Conservation (phyloP, 768 basidiomycete species). For the Terana coerulea region DNA sequence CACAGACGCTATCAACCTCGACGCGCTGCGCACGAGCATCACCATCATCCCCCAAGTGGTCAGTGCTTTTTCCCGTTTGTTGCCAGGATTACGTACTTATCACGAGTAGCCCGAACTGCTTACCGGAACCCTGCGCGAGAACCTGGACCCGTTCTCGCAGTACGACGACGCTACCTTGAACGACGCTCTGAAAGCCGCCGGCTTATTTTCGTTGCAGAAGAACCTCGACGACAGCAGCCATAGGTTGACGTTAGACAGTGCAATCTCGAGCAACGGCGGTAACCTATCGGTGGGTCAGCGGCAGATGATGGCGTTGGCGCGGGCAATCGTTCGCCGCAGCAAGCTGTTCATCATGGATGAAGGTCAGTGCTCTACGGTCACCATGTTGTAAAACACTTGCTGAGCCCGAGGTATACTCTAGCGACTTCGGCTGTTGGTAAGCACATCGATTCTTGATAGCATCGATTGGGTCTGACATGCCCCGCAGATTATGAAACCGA, state of each 20-base stretch:
- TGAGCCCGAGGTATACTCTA: no score
- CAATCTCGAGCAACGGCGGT: slow-evolving; percentile 37
- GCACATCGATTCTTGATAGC: slow-evolving; percentile 33
- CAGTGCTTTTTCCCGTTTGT: slow-evolving; percentile 19
- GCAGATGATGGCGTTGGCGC: slow-evolving; percentile 55
- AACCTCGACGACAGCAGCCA: slow-evolving; percentile 29
- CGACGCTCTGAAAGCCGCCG: slow-evolving; percentile 43
- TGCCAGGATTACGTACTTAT: background rate
- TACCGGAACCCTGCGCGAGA: slow-evolving; percentile 51
- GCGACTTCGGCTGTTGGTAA: background rate
- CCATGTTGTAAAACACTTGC: slow-evolving; percentile 30
- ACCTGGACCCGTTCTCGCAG: slow-evolving; percentile 55
- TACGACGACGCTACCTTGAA: slow-evolving; percentile 51
- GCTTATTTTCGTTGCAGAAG: slow-evolving; percentile 37
- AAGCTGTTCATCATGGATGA: slow-evolving; percentile 59
- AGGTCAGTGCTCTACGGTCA: slow-evolving; percentile 46
- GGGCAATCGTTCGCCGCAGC: slow-evolving; percentile 52
- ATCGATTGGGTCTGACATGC: slow-evolving; percentile 3
- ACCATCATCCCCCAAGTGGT: slow-evolving; percentile 60
- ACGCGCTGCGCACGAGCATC: slow-evolving; percentile 47
- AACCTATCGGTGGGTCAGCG: slow-evolving; percentile 54
- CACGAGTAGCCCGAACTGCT: slow-evolving; percentile 42
- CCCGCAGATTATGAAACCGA: slow-evolving; percentile 52
- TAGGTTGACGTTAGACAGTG: slow-evolving; percentile 40
- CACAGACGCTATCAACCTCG: slow-evolving; percentile 45